phyloP scores from a whole-genome alignment of 2,329 filamentous ascomycete genomes.

The Colletotrichum sp. region DNA sequence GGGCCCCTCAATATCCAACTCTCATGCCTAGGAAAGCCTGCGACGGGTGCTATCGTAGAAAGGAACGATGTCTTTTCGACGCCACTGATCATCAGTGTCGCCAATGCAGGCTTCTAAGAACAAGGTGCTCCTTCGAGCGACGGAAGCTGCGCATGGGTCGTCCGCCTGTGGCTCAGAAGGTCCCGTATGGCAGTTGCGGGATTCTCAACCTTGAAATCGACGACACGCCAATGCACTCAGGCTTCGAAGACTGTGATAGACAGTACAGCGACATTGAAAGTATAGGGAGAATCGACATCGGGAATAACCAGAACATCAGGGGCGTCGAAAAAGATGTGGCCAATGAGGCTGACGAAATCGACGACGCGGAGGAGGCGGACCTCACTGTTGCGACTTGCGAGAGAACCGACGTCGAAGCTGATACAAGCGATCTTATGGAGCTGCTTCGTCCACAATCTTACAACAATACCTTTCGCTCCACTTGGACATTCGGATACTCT shows the following conservation, averaged over 20 bases:
- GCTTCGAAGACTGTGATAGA: rapidly evolving
- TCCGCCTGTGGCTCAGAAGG: not conserved
- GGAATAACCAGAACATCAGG: not conserved
- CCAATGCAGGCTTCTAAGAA: not conserved
- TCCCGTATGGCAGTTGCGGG: not conserved
- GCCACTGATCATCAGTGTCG: not conserved
- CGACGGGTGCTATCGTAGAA: not conserved
- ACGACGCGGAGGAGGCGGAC: not conserved
- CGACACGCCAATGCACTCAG: not conserved
- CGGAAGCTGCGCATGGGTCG: not conserved
- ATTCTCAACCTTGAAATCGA: not conserved
- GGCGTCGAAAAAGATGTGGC: not conserved
- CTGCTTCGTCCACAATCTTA: not conserved
- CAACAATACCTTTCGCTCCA: not conserved
- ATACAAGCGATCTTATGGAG: not conserved
- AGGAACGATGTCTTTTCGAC: not conserved
- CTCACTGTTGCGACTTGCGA: not conserved
- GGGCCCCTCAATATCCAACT: not conserved
- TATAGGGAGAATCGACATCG: not conserved
- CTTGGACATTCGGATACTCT: not conserved
- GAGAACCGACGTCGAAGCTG: not conserved
- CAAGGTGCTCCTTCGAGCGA: not conserved
- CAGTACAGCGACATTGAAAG: not conserved
- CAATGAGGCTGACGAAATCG: not conserved
- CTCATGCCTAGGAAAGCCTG: not conserved